phyloP scores from a whole-genome alignment of 1,139 yeast species.

The Zygoascus sp. region DNA sequence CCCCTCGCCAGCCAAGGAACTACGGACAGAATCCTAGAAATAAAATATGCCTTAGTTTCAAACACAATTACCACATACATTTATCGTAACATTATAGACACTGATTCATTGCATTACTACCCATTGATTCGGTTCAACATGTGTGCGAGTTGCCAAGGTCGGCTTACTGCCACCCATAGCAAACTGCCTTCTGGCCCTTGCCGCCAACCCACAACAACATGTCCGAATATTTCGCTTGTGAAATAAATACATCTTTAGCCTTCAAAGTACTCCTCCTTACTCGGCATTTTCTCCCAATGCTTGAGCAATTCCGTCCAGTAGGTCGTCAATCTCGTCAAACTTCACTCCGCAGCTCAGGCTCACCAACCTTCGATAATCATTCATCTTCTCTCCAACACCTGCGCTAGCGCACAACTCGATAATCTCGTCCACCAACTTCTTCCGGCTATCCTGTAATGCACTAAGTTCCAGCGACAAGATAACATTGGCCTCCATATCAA shows the following conservation, averaged over 20 bases:
- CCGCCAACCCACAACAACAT: too few species aligned
- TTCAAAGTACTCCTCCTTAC: neutral
- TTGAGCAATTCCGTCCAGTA: constrained; percentile 54
- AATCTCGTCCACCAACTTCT: constrained; percentile 42
- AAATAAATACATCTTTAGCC: neutral
- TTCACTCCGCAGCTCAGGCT: constrained; percentile 79
- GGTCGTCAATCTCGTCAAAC: constrained; percentile 75
- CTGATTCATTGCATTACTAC: too few species aligned
- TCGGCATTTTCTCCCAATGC: constrained; percentile 31
- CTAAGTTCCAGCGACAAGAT: constrained; percentile 41
- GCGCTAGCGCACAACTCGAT: constrained; percentile 45
- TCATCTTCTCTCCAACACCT: constrained; percentile 55
- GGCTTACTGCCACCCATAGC: too few species aligned
- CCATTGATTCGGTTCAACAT: too few species aligned
- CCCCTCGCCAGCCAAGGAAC: too few species aligned
- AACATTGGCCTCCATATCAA: constrained; percentile 26
- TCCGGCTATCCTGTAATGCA: constrained; percentile 46
- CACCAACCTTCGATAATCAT: constrained; percentile 74
- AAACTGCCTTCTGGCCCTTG: too few species aligned
- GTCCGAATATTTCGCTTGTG: too few species aligned
- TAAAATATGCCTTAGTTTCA: too few species aligned
- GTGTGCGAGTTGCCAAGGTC: too few species aligned
- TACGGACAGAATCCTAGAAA: too few species aligned
- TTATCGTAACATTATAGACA: too few species aligned
- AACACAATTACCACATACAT: too few species aligned